Evolutionary conservation across 371 early-diverging fungal species (phyloP), one percentile per base, ranked within the genome.

Genomic region (Coemansia sp.): DNA sequence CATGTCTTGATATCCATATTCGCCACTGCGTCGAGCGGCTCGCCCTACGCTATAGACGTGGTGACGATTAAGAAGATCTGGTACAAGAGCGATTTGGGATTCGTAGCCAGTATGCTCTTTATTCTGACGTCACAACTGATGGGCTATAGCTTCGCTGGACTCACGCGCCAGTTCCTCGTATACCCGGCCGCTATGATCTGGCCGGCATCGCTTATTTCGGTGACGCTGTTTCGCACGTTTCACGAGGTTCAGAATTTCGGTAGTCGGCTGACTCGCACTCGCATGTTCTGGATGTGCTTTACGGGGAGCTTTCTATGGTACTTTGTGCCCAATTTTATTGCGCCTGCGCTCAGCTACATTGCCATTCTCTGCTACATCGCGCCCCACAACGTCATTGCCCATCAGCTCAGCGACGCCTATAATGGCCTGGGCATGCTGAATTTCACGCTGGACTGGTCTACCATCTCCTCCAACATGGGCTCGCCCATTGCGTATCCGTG

Each of bases 151-250:
- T 81, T 94, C 63, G 90, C 94, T 5, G 94, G 94, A 43, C 66
- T 88, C 1, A 77, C 86, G 38, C 86, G 93, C 48, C 80, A 83
- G 40, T 90, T 80, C 70, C 80, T 95, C 16, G 91, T 95, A n/a
- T 81, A 86, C 40, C 94, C 94, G 12, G 80, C 90, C 1, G 80
- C 85, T 6, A 94, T 95, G 94, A 81, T 92, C 48, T 96, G 94
- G 94, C 94, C 94, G 14, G 55, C 77, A 3, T 85, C 81, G 50
- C 75, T 95, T 55, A 80, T 91, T 29, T 81, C 81, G 39, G 86
- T 91, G 38, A 86, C 93, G 5, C 75, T 93, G 33, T 86, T 90
- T 78, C 82, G 82, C 38, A 82, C 90, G 0, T 86, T 92, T 63
- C 93, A 93, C 72, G 72, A 77, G 51, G 8, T 43, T 18, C 64